Base-by-base conservation (phyloP, 306 rosid species). In the Arachis hypogaea region DNA sequence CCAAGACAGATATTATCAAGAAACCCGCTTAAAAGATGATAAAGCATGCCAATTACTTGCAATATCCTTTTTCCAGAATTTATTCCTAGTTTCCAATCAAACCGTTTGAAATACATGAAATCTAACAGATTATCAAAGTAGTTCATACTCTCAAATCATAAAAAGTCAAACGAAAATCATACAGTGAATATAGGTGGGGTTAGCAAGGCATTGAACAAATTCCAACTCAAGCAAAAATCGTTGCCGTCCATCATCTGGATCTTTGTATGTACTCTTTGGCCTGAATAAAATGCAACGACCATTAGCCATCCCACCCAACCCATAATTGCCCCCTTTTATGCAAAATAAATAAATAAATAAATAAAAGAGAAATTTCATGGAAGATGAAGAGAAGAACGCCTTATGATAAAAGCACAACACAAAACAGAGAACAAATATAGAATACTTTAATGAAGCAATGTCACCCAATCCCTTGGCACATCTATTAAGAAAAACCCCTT, bases 101-200 rank as follows among this genome's bases (percentile, higher is more conserved):
- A 66, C 42, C 43, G 43, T 63, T 40, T 33, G 4, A 70, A 45
- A 59, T 36, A 38, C 66, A 69, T 11, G 61, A 10, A 49, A 11
- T 42, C 18, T 42, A 69, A 69, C 70, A 51, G 51, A 43, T 7
- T 43, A 6, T 41, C 18, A 16, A 71, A 66, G 64, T 33, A 4
- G 0, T 66, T 7, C 63, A 73, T 57, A 72, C 29, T 68, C 68
- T 8, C 33, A 69, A 76, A 72, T 12, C 70, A 66, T 28, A 73
- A 46, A 60, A 56, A 51, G 28, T 59, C 44, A 59, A 68, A 62
- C n/a, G 58, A 56, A 50, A 69, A 80, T 59, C 90, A 36, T 81
- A 91, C 96, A 91, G 80, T 94, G 98, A 70, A 94, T 94, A 75
- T 89, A 94, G 71, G 95, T 94, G 42, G 98, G 98, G 77, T 94